Conservation (phyloP, 345 rosid genomes). For the Arabidopsis arenosa region DNA sequence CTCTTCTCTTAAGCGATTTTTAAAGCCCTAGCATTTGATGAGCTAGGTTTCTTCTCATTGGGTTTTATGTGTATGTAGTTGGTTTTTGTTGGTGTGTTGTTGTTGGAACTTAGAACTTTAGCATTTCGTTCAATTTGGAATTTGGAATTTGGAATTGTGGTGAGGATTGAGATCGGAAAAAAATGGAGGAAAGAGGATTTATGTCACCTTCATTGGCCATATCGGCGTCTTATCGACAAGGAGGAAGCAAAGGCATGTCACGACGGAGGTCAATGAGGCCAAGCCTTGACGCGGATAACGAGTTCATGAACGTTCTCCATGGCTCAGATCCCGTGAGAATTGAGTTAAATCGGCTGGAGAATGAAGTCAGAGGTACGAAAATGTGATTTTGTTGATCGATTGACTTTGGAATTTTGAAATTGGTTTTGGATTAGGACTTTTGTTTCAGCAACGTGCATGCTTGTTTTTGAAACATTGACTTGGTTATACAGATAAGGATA, state of each 20-base stretch:
- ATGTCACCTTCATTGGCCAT: conserved; percentile 49
- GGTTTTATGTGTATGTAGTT: too few species aligned
- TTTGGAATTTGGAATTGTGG: not conserved
- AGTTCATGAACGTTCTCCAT: conserved; percentile 81
- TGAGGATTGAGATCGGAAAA: conserved; percentile 11
- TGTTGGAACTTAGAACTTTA: not conserved
- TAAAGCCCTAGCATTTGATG: conserved; percentile 26
- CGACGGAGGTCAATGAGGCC: conserved; percentile 78
- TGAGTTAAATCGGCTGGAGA: conserved; percentile 95
- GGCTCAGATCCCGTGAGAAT: conserved; percentile 99
- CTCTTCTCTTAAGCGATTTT: not conserved
- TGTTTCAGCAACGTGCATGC: not conserved
- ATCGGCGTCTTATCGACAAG: conserved; percentile 75
- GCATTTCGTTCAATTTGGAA: conserved; percentile 13
- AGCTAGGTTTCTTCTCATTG: too few species aligned
- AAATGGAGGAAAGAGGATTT: conserved; percentile 33
- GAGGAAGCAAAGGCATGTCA: conserved; percentile 60
- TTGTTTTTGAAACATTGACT: conserved; percentile 4
- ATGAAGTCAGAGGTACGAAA: conserved; percentile 90
- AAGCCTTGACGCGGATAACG: conserved; percentile 93
- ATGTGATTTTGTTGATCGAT: conserved; percentile 63
- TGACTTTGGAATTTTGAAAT: conserved; percentile 27
- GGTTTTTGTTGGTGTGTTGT: too few species aligned
- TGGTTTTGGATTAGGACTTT: conserved; percentile 21
- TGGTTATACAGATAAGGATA: conserved; percentile 74